Conservation (phyloP, 2,329 filamentous ascomycete genomes). For the Cladosporium halotolerans region DNA sequence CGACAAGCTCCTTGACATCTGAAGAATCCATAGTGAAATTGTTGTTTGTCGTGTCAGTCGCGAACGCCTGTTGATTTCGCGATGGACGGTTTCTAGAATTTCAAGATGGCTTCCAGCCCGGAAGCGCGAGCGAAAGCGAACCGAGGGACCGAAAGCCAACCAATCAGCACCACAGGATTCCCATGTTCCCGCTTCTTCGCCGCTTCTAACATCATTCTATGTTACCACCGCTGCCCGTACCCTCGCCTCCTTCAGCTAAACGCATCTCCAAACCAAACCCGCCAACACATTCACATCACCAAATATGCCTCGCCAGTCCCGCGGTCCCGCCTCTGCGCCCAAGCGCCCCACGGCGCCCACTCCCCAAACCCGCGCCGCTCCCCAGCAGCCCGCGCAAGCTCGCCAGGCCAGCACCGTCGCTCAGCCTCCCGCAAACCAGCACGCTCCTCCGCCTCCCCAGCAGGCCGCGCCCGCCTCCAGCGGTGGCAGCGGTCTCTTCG, state of each 20-base stretch:
- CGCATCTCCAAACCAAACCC: neutral
- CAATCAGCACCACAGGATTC: neutral
- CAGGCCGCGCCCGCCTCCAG: slow-evolving; percentile 36
- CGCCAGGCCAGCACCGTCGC: slow-evolving; percentile 27
- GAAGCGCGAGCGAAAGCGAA: neutral
- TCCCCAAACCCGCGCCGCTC: slow-evolving; percentile 47
- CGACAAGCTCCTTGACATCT: slow-evolving; percentile 5
- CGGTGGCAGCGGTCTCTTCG: slow-evolving; percentile 78
- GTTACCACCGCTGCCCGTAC: neutral
- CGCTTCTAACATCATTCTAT: neutral
- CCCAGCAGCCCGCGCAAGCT: slow-evolving; percentile 59
- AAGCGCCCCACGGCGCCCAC: slow-evolving; percentile 36
- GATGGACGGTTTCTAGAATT: neutral
- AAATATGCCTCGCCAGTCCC: slow-evolving; percentile 44
- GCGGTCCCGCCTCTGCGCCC: slow-evolving; percentile 39
- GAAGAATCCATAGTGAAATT: slow-evolving; percentile 5
- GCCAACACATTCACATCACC: neutral
- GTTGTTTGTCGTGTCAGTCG: neutral
- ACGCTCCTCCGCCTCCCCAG: slow-evolving; percentile 41
- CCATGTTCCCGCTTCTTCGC: neutral
- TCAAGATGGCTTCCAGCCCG: neutral
- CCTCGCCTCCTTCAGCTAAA: neutral
- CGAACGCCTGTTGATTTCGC: neutral
- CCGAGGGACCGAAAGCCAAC: neutral
- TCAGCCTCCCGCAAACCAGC: slow-evolving; percentile 38